Evolutionary conservation across 192 early-diverging fungal species (phyloP).

Genomic region (Allomyces macrogynus): DNA sequence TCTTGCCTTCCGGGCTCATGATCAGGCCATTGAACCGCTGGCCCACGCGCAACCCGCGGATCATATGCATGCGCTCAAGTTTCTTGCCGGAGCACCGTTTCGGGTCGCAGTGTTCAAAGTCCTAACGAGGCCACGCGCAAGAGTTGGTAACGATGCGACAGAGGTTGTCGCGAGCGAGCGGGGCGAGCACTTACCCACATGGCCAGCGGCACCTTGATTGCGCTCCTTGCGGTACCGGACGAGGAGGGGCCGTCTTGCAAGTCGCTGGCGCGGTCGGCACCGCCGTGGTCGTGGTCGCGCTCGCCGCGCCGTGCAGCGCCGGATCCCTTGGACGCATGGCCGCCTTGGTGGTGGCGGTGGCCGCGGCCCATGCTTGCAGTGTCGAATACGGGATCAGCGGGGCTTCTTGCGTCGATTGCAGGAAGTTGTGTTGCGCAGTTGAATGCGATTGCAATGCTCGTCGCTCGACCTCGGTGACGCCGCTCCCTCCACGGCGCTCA

Average conservation of each 20-base stretch:
- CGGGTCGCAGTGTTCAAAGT: slow-evolving; percentile 98
- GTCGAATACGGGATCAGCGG: too few relatives aligned
- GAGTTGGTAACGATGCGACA: not conserved
- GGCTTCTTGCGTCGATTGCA: too few relatives aligned
- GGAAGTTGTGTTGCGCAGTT: too few relatives aligned
- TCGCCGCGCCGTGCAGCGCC: not conserved
- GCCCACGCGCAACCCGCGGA: slow-evolving; percentile 59
- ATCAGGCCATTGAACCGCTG: slow-evolving; percentile 81
- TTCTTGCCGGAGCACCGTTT: slow-evolving; percentile 90
- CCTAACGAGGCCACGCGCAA: slow-evolving; percentile 19
- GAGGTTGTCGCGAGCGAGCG: not conserved
- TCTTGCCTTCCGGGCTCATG: slow-evolving; percentile 59
- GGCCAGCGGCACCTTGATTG: slow-evolving; percentile 30
- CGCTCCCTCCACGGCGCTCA: too few relatives aligned
- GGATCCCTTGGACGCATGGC: too few relatives aligned
- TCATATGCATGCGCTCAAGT: slow-evolving; percentile 56
- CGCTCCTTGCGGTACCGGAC: not conserved
- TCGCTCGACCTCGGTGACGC: too few relatives aligned
- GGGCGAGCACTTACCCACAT: slow-evolving; percentile 36
- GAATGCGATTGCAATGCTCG: too few relatives aligned
- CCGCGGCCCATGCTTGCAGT: too few relatives aligned
- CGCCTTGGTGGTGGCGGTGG: too few relatives aligned
- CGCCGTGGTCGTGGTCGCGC: not conserved
- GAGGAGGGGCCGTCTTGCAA: too few relatives aligned
- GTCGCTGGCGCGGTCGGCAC: not conserved